phyloP scores from a whole-genome alignment of 192 early-diverging fungal species.

The Coemansia sp. region DNA sequence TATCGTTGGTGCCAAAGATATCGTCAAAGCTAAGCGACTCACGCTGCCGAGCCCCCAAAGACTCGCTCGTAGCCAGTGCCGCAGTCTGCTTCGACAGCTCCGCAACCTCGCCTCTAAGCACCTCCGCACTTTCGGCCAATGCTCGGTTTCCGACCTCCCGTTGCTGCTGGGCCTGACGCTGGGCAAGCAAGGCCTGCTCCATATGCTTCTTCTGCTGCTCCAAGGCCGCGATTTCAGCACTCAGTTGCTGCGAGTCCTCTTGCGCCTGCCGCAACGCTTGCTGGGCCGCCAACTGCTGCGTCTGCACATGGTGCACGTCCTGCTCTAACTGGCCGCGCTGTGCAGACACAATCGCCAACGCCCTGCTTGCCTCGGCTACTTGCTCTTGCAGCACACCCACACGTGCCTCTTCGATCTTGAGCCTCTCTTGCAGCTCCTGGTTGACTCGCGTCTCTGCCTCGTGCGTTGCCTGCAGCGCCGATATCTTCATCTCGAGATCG shows the following conservation, averaged over 20 bases:
- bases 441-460: conserved; percentile 54
- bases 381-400: conserved; percentile 34
- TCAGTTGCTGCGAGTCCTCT: conserved; percentile 45
- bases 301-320: conserved; percentile 46
- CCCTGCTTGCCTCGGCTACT: conserved; percentile 38
- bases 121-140: conserved; percentile 11
- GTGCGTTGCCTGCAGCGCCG: conserved; percentile 49
- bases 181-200: conserved; percentile 26
- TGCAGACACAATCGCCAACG: conserved; percentile 38
- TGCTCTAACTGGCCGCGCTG: conserved; percentile 50
- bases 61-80: background rate
- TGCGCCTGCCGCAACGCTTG: conserved; percentile 47
- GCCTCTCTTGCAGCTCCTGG: conserved; percentile 53
- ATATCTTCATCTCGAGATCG: conserved; percentile 50
- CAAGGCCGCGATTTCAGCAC: conserved; percentile 30
- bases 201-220: conserved; percentile 44
- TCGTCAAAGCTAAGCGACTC: conserved; percentile 56
- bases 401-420: conserved; percentile 37
- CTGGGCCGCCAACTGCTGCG: conserved; percentile 43
- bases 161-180: conserved; percentile 37
- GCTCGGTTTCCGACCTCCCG: conserved; percentile 21
- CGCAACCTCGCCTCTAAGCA: conserved; percentile 19
- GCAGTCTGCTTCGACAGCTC: conserved; percentile 25
- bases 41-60: conserved; percentile 9
- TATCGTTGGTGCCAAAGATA: conserved; percentile 46